A percentile compares a stretch with the other conserved stretches of the same genome.
These are phyloP conservation scores for Smittium mucronatum DNA, from an alignment of 371 early-diverging fungal genomes.

Conservation along the genomic window DNA sequence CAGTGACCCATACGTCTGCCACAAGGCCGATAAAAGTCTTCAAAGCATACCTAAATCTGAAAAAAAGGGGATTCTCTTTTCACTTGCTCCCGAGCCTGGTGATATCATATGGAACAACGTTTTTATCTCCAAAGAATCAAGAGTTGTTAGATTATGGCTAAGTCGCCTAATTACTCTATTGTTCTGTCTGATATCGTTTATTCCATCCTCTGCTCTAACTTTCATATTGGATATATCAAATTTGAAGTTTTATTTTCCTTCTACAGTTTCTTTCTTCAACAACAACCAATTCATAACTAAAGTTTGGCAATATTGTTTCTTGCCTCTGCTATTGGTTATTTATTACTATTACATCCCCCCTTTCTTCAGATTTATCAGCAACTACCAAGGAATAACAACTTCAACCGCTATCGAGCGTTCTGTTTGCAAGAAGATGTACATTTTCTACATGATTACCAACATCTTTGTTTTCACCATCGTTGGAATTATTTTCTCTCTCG, in stretches of 20 bases:
- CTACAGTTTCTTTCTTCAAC: constrained; percentile 37
- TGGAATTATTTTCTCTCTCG: constrained; percentile 38
- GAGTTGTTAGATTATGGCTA: constrained; percentile 41
- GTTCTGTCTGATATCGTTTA: constrained; percentile 51
- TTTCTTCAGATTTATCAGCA: constrained; percentile 48
- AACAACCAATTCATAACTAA: constrained; percentile 37
- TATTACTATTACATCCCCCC: constrained; percentile 55
- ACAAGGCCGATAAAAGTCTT: constrained; percentile 40
- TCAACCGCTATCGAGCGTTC: constrained; percentile 56
- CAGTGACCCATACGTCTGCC: constrained; percentile 44
- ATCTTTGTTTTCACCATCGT: constrained; percentile 49
- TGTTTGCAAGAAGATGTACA: constrained; percentile 61
- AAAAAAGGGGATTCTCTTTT: constrained; percentile 24
- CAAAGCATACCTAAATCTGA: constrained; percentile 17
- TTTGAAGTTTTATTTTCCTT: constrained; percentile 39
- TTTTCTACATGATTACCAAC: constrained; percentile 62
- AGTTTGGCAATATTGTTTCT: constrained; percentile 49
- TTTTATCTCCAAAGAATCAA: constrained; percentile 41
- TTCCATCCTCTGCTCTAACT: constrained; percentile 48
- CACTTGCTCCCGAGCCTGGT: constrained; percentile 54
- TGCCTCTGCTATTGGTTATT: constrained; percentile 56
- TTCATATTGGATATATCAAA: constrained; percentile 43
- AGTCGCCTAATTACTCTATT: constrained; percentile 41
- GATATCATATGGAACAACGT: constrained; percentile 72
- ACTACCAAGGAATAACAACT: constrained; percentile 66